Percentiles rank a stretch among this genome's conserved stretches.
These are phyloP conservation scores for Xylariaceae sp. DNA, from an alignment of 2,329 filamentous ascomycete genomes.

Conservation along the genomic window DNA sequence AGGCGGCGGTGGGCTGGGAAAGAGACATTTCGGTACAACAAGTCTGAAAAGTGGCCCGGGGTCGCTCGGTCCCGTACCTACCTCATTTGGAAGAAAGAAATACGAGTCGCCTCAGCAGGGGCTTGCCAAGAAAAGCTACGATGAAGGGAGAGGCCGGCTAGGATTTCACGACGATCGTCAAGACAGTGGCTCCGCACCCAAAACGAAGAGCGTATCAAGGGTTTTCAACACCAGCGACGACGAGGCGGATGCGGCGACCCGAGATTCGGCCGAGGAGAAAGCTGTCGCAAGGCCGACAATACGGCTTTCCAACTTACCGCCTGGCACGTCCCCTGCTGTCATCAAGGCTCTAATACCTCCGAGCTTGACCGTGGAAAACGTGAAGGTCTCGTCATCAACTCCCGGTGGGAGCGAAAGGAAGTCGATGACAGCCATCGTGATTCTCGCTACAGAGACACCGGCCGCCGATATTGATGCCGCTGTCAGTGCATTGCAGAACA, in stretches of 20 bases:
- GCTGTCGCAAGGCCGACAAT: slow-evolving; percentile 58
- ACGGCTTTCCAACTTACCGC: slow-evolving; percentile 55
- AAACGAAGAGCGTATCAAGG: slow-evolving; percentile 57
- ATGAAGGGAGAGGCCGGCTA: slow-evolving; percentile 31
- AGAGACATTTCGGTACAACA: slow-evolving; percentile 61
- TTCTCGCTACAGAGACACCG: slow-evolving; percentile 72
- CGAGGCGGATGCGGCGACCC: slow-evolving; percentile 42
- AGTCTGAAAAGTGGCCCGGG: slow-evolving; percentile 56
- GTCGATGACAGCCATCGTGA: slow-evolving; percentile 72
- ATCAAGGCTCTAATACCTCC: slow-evolving; percentile 56
- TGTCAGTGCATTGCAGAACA: slow-evolving; percentile 73
- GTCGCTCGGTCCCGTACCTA: slow-evolving; percentile 50
- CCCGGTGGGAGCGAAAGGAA: slow-evolving; percentile 58
- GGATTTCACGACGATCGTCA: slow-evolving; percentile 37
- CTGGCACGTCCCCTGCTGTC: slow-evolving; percentile 52
- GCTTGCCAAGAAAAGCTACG: slow-evolving; percentile 28
- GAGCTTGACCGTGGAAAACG: slow-evolving; percentile 62
- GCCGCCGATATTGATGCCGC: slow-evolving; percentile 77
- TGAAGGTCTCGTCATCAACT: slow-evolving; percentile 60
- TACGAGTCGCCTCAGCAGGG: slow-evolving; percentile 42
- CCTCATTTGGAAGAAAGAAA: slow-evolving; percentile 46
- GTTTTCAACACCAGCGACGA: slow-evolving; percentile 67
- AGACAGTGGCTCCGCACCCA: slow-evolving; percentile 26
- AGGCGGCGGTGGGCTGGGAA: slow-evolving; percentile 35
- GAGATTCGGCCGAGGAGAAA: slow-evolving; percentile 49